phyloP scores from a whole-genome alignment of 2,329 filamentous ascomycete genomes.

The Paramyrothecium sp. region DNA sequence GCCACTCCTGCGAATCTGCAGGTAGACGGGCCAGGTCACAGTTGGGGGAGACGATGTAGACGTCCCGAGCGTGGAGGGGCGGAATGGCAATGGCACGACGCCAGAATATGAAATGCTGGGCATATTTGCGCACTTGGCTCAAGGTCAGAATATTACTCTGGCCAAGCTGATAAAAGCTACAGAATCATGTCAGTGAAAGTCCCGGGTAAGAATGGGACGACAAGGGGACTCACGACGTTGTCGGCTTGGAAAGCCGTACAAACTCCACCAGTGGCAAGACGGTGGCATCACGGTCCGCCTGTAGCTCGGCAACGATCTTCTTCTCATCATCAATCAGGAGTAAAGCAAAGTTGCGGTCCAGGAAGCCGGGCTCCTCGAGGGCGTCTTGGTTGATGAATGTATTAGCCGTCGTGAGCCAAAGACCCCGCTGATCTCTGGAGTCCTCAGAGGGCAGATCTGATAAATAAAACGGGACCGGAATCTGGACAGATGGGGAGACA shows the following conservation, averaged over 20 bases:
- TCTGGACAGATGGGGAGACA: slow-evolving; percentile 62
- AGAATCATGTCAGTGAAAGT: slow-evolving; percentile 3
- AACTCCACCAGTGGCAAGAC: slow-evolving; percentile 79
- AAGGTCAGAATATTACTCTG: slow-evolving; percentile 71
- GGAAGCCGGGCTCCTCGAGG: slow-evolving; percentile 61
- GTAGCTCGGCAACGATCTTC: slow-evolving; percentile 69
- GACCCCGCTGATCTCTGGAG: slow-evolving; percentile 67
- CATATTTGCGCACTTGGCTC: slow-evolving; percentile 80
- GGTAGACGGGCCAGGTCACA: slow-evolving; percentile 74
- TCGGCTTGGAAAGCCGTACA: slow-evolving; percentile 71
- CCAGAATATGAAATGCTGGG: slow-evolving; percentile 95
- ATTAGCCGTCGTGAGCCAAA: slow-evolving; percentile 87
- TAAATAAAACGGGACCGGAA: slow-evolving; percentile 66
- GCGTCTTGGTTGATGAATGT: slow-evolving; percentile 69
- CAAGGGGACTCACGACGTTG: slow-evolving; percentile 51
- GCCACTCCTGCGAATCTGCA: slow-evolving; percentile 69
- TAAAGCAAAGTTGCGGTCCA: slow-evolving; percentile 85
- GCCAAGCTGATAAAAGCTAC: slow-evolving; percentile 65
- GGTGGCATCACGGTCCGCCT: slow-evolving; percentile 73
- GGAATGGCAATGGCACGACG: slow-evolving; percentile 87
- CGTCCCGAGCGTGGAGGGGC: slow-evolving; percentile 84
- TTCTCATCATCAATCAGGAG: slow-evolving; percentile 82
- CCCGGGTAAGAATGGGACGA: not conserved
- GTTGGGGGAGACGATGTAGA: slow-evolving; percentile 89
- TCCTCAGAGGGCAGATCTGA: slow-evolving; percentile 69